A percentile compares a stretch with the other conserved stretches of the same genome.
Evolutionary conservation across 1,284 basidiomycete genomes (phyloP).

Genomic region (Mycosarcoma maydis): DNA sequence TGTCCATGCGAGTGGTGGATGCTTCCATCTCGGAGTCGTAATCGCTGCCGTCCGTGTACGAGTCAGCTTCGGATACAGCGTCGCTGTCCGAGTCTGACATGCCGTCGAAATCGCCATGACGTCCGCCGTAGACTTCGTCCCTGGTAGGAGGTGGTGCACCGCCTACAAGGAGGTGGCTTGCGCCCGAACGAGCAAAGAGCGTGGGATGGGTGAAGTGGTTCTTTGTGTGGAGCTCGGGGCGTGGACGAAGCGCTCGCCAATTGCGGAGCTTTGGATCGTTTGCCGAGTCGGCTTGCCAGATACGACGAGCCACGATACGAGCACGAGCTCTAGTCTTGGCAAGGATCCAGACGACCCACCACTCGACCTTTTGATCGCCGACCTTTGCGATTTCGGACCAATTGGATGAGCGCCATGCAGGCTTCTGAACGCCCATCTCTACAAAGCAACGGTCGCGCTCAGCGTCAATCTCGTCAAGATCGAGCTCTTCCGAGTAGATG

Average conservation of each 20-base stretch:
- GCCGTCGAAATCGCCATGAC: constrained; percentile 21
- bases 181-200: constrained; percentile 49
- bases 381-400: constrained; percentile 42
- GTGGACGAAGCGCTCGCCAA: constrained; percentile 36
- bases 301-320: constrained; percentile 36
- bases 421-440: constrained; percentile 47
- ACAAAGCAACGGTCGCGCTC: constrained; percentile 42
- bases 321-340: constrained; percentile 40
- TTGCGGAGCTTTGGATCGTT: constrained; percentile 17
- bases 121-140: constrained; percentile 24
- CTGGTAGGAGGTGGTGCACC: constrained; percentile 32
- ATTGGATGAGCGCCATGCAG: constrained; percentile 34
- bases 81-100: constrained; percentile 33
- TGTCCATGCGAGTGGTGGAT: constrained; percentile 31
- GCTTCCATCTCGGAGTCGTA: constrained; percentile 38
- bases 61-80: constrained; percentile 36
- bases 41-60: constrained; percentile 38
- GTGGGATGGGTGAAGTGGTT: constrained; percentile 54
- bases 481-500: constrained; percentile 46
- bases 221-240: constrained; percentile 38
- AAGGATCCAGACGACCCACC: constrained; percentile 46
- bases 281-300: constrained; percentile 30
- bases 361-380: constrained; percentile 42
- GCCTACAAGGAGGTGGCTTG: constrained; percentile 43
- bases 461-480: constrained; percentile 47